Conservation (phyloP, 2,329 filamentous ascomycete species). For the Ceratocystis ficicola region DNA sequence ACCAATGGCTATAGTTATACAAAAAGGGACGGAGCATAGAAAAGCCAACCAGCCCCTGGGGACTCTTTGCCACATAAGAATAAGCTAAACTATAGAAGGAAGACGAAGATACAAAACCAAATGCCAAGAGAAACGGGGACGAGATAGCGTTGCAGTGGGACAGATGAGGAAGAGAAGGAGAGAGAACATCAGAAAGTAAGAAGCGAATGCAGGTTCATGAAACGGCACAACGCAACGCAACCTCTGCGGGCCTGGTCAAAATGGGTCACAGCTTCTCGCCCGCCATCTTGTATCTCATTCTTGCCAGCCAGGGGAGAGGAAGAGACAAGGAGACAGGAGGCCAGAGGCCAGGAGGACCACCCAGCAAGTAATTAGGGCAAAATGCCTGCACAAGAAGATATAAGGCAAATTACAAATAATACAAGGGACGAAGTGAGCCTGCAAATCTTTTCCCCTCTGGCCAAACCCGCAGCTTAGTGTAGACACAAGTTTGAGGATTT, state of each 20-base stretch:
- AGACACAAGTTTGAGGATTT: not conserved
- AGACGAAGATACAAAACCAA: conserved; percentile 1
- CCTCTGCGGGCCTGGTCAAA: not conserved
- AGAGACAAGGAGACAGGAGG: not conserved
- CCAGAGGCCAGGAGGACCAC: not conserved
- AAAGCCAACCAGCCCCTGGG: not conserved
- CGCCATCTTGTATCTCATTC: not conserved
- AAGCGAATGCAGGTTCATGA: conserved; percentile 11
- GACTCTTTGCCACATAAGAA: conserved; percentile 10
- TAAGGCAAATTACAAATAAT: not conserved
- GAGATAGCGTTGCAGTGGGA: conserved; percentile 3
- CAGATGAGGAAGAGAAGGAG: not conserved
- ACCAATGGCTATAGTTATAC: not conserved
- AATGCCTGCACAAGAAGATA: not conserved
- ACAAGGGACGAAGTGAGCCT: not conserved
- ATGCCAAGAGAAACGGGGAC: conserved; percentile 7
- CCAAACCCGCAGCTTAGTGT: not conserved
- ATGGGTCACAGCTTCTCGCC: not conserved
- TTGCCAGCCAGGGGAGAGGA: not conserved
- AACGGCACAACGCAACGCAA: conserved; percentile 5
- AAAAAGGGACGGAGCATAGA: not conserved
- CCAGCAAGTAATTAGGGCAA: not conserved
- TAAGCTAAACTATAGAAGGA: conserved; percentile 3
- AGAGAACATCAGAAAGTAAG: not conserved
- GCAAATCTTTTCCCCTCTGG: not conserved